Evolutionary conservation across 148 eudicot genomes (phyloP), one percentile per base, ranked within the genome.

Genomic region (Arctostaphylos glauca): DNA sequence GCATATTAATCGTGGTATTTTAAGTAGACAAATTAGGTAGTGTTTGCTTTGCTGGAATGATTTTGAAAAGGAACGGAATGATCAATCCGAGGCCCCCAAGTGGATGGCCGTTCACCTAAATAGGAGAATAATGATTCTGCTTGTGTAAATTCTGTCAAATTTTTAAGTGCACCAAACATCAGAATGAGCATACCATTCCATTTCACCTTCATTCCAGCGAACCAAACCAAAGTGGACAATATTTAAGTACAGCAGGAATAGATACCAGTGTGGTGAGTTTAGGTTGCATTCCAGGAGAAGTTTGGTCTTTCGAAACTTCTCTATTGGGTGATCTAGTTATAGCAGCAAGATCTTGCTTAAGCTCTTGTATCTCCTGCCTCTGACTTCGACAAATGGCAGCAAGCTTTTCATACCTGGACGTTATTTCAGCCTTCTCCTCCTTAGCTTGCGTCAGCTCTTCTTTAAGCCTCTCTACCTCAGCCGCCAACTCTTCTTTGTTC

Each of bases 351-450:
- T 93, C 85, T 83, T 91, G 94, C 88, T 94, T 97, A 72, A 97
- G 93, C 84, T 97, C 99, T 85, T 91, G 97, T 84, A 97, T 87
- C 91, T 97, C 98, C 80, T 93, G 98, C 41, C 98, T 87, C 89
- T 97, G 99, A 82, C 96, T 90, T 59, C 95, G 89, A 81, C 97
- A 94, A 75, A 97, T 94, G 74, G 95, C 91, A 62, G 97, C 78
- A 81, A 97, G 94, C 77, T 97, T 97, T 86, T 97, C 99, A 84
- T 91, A 97, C 83, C 94, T 97, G 52, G 99, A 88, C 79, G 88
- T 89, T 74, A 94, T 81, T 86, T 94, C 97, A 79, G 90, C 90
- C 83, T 97, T 97, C 81, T 94, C 99, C 67, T 78, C 47, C 87
- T 87, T 93, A 59, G 89, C 91, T 89, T 88, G 95, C 79, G 90